These are phyloP conservation scores for Mollisia scopiformis DNA, from an alignment of 2,329 filamentous ascomycete genomes.

Conservation along the genomic window DNA sequence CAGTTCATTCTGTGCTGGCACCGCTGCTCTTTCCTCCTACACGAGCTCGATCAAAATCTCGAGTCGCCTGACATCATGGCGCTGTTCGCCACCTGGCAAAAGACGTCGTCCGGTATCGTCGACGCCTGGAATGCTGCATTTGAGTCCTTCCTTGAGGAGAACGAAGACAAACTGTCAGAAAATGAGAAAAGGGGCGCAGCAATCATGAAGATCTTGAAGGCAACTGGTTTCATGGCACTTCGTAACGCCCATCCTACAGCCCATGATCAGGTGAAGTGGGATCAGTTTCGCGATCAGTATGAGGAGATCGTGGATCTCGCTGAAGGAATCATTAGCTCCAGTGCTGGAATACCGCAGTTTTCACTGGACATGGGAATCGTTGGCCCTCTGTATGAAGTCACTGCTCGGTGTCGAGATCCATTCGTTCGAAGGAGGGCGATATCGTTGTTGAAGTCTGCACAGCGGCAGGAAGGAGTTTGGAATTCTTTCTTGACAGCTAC, in stretches of 20 bases:
- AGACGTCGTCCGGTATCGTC: constrained; percentile 48
- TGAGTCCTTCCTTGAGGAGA: constrained; percentile 53
- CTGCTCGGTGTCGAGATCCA: constrained; percentile 63
- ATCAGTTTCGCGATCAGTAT: constrained; percentile 54
- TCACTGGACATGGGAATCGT: constrained; percentile 66
- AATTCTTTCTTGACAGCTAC: constrained; percentile 41
- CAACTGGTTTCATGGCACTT: constrained; percentile 40
- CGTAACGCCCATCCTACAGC: background rate
- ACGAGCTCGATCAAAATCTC: background rate
- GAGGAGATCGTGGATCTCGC: constrained; percentile 58
- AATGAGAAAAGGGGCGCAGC: constrained; percentile 57
- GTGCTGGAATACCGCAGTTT: constrained; percentile 41
- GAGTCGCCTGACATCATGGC: background rate
- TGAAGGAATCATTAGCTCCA: constrained; percentile 10
- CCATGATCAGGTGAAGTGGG: constrained; percentile 51
- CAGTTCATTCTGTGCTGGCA: constrained; percentile 60
- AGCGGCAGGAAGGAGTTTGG: constrained; percentile 63
- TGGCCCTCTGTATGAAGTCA: constrained; percentile 64
- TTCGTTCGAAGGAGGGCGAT: constrained; percentile 61
- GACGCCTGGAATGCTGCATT: constrained; percentile 59
- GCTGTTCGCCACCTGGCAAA: constrained; percentile 27
- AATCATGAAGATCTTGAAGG: constrained; percentile 60
- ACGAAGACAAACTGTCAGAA: constrained; percentile 47
- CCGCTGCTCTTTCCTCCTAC: constrained; percentile 40
- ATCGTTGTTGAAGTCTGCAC: constrained; percentile 57